Conservation (phyloP, 192 early-diverging fungal species). For the Backusella sp. region DNA sequence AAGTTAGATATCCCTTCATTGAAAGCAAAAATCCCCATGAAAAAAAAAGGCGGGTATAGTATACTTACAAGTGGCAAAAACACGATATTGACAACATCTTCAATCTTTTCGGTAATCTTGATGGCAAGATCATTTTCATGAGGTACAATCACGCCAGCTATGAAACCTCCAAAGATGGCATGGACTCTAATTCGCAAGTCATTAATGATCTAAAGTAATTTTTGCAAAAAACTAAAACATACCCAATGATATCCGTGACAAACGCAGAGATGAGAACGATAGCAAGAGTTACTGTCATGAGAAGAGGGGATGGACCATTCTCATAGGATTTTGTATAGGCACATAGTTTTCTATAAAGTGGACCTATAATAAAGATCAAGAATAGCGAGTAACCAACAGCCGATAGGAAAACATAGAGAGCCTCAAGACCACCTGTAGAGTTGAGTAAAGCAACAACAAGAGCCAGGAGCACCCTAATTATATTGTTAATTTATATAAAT, state of each 20-base stretch:
- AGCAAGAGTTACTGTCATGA: conserved; percentile 72
- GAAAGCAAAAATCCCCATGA: neutral
- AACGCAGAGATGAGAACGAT: conserved; percentile 72
- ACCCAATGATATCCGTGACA: conserved; percentile 75
- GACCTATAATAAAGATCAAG: conserved; percentile 67
- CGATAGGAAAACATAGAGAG: conserved; percentile 81
- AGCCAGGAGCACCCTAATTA: conserved; percentile 53
- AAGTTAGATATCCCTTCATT: neutral
- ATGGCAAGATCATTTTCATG: conserved; percentile 87
- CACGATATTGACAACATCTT: conserved; percentile 86
- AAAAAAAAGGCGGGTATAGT: neutral
- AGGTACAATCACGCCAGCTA: conserved; percentile 84
- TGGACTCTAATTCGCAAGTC: conserved; percentile 51
- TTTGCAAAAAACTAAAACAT: too few relatives aligned
- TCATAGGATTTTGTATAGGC: conserved; percentile 51
- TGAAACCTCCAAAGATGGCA: conserved; percentile 92
- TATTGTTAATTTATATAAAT: neutral
- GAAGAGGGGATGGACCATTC: conserved; percentile 53
- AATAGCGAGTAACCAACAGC: conserved; percentile 70
- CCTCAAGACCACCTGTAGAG: conserved; percentile 62
- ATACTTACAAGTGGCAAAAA: conserved; percentile 78
- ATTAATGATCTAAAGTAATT: too few relatives aligned
- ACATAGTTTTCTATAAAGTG: conserved; percentile 55
- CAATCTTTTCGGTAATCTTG: conserved; percentile 87
- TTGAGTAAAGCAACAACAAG: conserved; percentile 87